phyloP scores from a whole-genome alignment of 2,329 filamentous ascomycete genomes.

The Penicillium sp. region DNA sequence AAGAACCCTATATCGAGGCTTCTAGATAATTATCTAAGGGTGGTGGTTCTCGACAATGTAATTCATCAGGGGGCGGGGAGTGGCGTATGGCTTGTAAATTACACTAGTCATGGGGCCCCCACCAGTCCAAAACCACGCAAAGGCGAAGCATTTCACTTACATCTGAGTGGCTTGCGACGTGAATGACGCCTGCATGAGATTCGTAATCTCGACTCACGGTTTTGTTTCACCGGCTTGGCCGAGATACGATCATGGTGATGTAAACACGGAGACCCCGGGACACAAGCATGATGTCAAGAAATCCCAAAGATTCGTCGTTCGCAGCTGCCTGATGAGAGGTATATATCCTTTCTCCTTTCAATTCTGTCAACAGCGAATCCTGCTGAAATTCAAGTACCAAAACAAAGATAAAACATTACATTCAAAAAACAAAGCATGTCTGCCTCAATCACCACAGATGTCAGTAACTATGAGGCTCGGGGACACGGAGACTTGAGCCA shows the following conservation, averaged over 20 bases:
- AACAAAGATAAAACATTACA: neutral
- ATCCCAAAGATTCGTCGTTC: neutral
- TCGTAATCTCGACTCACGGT: neutral
- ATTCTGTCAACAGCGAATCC: neutral
- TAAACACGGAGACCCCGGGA: neutral
- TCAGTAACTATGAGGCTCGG: constrained; percentile 62
- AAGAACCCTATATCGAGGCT: no score
- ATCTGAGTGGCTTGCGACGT: neutral
- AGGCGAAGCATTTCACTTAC: no score
- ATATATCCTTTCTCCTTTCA: neutral
- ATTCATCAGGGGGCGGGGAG: no score
- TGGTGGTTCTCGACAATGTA: no score
- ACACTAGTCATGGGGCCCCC: no score
- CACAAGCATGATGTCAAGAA: neutral
- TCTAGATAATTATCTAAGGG: no score
- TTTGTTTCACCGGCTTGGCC: neutral
- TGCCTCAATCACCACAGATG: constrained; percentile 64
- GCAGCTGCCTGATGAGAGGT: neutral
- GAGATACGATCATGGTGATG: neutral
- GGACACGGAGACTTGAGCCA: constrained; percentile 43
- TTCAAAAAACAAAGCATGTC: neutral
- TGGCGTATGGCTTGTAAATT: no score
- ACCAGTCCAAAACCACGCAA: no score
- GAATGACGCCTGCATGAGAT: neutral
- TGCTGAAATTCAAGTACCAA: neutral